Conservation (phyloP, 1,284 basidiomycete species). For the Neolentinus lepideus region DNA sequence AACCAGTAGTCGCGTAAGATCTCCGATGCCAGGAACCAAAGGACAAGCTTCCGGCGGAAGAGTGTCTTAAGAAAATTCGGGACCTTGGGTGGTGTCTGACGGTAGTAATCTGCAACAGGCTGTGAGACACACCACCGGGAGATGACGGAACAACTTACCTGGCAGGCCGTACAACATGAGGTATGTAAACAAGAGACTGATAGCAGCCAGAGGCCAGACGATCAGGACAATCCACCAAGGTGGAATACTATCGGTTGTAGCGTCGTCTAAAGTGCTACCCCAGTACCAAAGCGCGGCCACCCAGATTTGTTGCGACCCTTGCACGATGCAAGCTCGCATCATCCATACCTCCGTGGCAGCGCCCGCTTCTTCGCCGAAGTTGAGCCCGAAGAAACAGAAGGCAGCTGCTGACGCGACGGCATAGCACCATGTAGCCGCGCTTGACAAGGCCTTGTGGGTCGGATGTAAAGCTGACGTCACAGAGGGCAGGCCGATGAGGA, state of each 20-base stretch:
- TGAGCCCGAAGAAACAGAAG: conserved; percentile 89
- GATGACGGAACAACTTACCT: conserved; percentile 36
- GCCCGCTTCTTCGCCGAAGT: conserved; percentile 93
- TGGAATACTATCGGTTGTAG: conserved; percentile 37
- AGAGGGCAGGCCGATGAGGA: conserved; percentile 84
- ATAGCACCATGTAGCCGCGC: conserved; percentile 83
- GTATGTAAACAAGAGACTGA: conserved; percentile 73
- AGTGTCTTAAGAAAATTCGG: conserved; percentile 86
- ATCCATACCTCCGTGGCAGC: conserved; percentile 92
- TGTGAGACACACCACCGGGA: conserved; percentile 7
- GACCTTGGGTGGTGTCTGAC: conserved; percentile 87
- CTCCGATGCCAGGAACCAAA: conserved; percentile 88
- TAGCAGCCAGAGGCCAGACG: conserved; percentile 75
- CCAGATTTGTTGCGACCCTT: conserved; percentile 92
- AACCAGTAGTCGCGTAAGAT: conserved; percentile 90
- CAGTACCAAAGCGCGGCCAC: conserved; percentile 92
- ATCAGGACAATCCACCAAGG: conserved; percentile 83
- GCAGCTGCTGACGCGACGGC: conserved; percentile 84
- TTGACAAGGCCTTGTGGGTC: conserved; percentile 61
- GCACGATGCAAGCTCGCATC: conserved; percentile 82
- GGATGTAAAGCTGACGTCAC: conserved; percentile 54
- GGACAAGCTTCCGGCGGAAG: conserved; percentile 81
- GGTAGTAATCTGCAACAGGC: conserved; percentile 60
- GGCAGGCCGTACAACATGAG: conserved; percentile 82
- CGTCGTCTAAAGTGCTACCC: conserved; percentile 73